phyloP scores from a whole-genome alignment of 768 basidiomycete genomes.

The Lactarius indigo region DNA sequence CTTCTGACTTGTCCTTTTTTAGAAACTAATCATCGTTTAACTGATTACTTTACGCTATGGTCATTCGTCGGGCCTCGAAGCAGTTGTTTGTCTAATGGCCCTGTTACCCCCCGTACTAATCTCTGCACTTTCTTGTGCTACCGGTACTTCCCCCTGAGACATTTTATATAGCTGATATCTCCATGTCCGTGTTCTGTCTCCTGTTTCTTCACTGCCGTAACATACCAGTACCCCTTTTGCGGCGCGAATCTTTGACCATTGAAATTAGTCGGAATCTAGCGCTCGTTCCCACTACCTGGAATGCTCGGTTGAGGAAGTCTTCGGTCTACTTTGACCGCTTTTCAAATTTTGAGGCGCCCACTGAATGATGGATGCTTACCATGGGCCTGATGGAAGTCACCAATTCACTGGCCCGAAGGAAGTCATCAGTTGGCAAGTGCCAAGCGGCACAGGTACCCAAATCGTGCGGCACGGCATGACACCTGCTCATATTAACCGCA shows the following conservation, averaged over 20 bases:
- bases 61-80: neutral
- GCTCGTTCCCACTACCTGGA: neutral
- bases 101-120: neutral
- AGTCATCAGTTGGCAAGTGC: neutral
- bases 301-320: neutral
- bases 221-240: neutral
- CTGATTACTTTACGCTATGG: neutral
- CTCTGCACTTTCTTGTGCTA: too few relatives aligned
- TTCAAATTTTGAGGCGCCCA: neutral
- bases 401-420: neutral
- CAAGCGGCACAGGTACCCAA: neutral
- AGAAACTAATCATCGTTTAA: neutral
- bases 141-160: neutral
- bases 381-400: neutral
- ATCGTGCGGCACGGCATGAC: neutral
- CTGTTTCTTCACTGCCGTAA: neutral
- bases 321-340: neutral
- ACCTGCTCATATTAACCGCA: neutral
- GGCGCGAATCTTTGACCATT: neutral
- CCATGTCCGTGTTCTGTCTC: neutral
- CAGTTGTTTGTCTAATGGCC: neutral
- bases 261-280: neutral
- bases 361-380: neutral
- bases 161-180: neutral
- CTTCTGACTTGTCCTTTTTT: neutral